Base-by-base conservation (phyloP, 306 rosid genomes). In the Sicyos edulis region DNA sequence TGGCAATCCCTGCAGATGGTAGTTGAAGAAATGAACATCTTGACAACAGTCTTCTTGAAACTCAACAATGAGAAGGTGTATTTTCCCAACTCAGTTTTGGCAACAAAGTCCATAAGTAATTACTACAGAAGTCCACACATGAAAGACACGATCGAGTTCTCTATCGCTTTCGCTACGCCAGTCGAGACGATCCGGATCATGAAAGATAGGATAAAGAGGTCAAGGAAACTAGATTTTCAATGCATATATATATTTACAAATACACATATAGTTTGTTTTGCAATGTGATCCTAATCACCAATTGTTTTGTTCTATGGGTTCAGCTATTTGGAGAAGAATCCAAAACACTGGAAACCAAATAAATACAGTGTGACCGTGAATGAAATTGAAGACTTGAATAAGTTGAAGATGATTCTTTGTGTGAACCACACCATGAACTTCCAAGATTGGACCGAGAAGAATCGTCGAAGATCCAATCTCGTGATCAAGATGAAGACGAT, bases 1-100 rank as follows among this genome's bases (percentile, higher is more conserved):
- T 75, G 45, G 45, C 45, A 40, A 66, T 51, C 8, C 40, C 3
- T 50, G 70, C 88, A 93, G 99, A 58, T 93, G 80, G 52, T 86
- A 82, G 97, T 93, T 54, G 97, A 93, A 77, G 99, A 93, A 81
- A 93, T 93, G 97, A 93, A 93, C 72, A 91, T 91, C 82, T 73
- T 90, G 79, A 90, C 82, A 3, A 93, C 99, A 5, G 91, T 91
- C 42, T 91, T 93, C 91, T 80, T 91, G 80, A 93, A 88, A 80
- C 89, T 85, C 78, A 78, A 81, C 71, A 83, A 87, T 65, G 99
- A 93, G 78, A 90, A 90, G 82, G 86, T 90, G n/a, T 93, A 79
- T 81, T 93, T 72, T 82, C 98, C 99, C 44, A 93, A 92, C 80
- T 84, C 93, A 40, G 83, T 91, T 64, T 80, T 93, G 78, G 85